Base-by-base conservation (phyloP, 345 rosid species). In the Pseudoturritis turrita region DNA sequence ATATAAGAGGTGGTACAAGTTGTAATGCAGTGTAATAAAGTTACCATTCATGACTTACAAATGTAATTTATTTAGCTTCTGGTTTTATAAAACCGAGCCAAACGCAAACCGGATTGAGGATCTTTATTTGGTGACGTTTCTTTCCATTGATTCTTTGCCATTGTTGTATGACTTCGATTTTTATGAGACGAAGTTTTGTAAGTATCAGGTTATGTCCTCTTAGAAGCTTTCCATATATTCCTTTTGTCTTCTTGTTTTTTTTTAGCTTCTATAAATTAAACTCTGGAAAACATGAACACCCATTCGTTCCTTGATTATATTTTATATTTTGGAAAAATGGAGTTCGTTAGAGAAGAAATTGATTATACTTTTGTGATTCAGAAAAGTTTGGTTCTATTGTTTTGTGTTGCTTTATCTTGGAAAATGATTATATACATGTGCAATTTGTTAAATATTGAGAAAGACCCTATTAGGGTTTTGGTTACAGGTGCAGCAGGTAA, bases 401-500 rank as follows among this genome's bases (percentile, higher is more conserved):
- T 86, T 51, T 82, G 78, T 47, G 49, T 82, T 22, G 10, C 75
- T 51, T 68, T 91, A 65, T 76, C 82, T 62, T 80, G 84, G 85
- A 88, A 83, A 69, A 81, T 88, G 58, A 80, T 88, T 36, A 75
- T 68, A 49, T 83, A 87, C 12, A 83, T 87, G 89, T 82, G 88
- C 46, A 81, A 74, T 46, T 75, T 83, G 68, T 36, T 86, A 43
- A 71, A 81, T 33, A 55, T 81, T 13, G 89, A 86, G 51, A 89
- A 86, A 74, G 91, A 87, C 8, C 96, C 93, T 10, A 55, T 81
- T 1, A 80, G 74, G 62, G 84, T 91, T 7, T 78, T 89, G 26
- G 85, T 91, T 18, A 89, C 89, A 6, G 96, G 97, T 15, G 96
- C 96, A 14, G 86, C 93, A 89, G 93, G 97, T 84, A 84, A 77